A percentile compares a stretch with the other conserved stretches of the same genome.
Evolutionary conservation across 176 grass and related monocot genomes (phyloP).

Genomic region (Triticum timopheevii): DNA sequence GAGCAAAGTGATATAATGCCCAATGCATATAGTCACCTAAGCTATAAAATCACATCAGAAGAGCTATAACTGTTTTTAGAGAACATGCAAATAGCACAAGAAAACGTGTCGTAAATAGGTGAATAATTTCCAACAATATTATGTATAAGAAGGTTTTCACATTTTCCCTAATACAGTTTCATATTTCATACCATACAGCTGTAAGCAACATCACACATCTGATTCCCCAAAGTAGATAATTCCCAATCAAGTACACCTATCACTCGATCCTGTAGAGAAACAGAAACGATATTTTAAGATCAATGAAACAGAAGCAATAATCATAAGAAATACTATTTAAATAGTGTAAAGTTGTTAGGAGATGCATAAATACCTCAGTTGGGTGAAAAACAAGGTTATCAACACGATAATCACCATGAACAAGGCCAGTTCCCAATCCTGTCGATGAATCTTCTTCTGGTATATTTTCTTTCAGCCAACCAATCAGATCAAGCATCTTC

Average conservation of each 20-base stretch:
- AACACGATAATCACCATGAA: conserved; percentile 89
- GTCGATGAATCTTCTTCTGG: conserved; percentile 65
- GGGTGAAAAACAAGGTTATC: conserved; percentile 97
- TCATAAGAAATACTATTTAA: background rate
- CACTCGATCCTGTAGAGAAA: conserved; percentile 69
- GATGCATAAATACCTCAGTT: conserved; percentile 46
- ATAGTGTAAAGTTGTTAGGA: background rate
- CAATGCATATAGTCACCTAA: background rate
- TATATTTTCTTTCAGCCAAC: conserved; percentile 78
- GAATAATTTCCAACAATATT: background rate
- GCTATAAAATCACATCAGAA: background rate
- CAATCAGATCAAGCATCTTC: conserved; percentile 76
- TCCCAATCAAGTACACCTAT: conserved; percentile 99
- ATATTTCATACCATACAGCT: conserved; percentile 62
- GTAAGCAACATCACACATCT: conserved; percentile 98
- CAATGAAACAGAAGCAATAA: background rate
- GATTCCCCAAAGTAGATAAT: conserved; percentile 94
- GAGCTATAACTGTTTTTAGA: background rate
- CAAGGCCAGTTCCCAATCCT: conserved; percentile 61
- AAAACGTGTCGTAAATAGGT: background rate
- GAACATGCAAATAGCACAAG: background rate
- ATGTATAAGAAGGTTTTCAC: background rate
- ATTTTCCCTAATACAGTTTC: background rate
- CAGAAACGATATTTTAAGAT: background rate
- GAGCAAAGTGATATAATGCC: background rate